Evolutionary conservation across 495 filamentous ascomycete genomes (phyloP).

Genomic region (Xylaria scruposa): DNA sequence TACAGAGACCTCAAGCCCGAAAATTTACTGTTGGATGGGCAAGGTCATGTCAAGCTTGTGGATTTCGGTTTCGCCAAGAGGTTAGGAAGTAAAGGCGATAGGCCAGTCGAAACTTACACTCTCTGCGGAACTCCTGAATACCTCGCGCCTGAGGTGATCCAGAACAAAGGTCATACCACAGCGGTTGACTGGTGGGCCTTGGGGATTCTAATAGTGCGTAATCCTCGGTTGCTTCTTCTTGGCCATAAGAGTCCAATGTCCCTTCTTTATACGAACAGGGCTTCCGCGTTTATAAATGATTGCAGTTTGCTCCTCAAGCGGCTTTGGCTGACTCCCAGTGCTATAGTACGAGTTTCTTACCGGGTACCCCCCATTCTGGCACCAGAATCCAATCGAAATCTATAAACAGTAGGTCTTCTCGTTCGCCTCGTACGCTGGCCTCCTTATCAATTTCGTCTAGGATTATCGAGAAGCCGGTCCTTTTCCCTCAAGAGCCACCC

Average conservation of each 20-base stretch:
- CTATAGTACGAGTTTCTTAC: conserved; percentile 84
- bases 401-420: conserved; percentile 75
- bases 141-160: conserved; percentile 94
- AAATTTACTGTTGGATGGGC: conserved; percentile 88
- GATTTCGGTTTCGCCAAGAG: conserved; percentile 98
- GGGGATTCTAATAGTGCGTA: conserved; percentile 76
- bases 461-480: conserved; percentile 76
- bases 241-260: background rate
- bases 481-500: conserved; percentile 65
- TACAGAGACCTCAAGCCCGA: conserved; percentile 97
- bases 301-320: background rate
- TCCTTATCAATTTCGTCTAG: conserved; percentile 44
- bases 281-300: background rate
- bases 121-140: conserved; percentile 97
- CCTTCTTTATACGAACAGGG: background rate
- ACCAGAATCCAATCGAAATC: conserved; percentile 93
- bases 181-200: conserved; percentile 99
- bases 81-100: conserved; percentile 58
- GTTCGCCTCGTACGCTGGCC: conserved; percentile 3
- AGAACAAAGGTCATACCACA: conserved; percentile 91
- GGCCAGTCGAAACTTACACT: conserved; percentile 86
- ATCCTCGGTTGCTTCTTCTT: background rate
- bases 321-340: background rate
- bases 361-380: conserved; percentile 97
- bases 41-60: conserved; percentile 95